phyloP scores from a whole-genome alignment of 78 protist species.

The slime mould (Dictyostelium discoideum) region DNA sequence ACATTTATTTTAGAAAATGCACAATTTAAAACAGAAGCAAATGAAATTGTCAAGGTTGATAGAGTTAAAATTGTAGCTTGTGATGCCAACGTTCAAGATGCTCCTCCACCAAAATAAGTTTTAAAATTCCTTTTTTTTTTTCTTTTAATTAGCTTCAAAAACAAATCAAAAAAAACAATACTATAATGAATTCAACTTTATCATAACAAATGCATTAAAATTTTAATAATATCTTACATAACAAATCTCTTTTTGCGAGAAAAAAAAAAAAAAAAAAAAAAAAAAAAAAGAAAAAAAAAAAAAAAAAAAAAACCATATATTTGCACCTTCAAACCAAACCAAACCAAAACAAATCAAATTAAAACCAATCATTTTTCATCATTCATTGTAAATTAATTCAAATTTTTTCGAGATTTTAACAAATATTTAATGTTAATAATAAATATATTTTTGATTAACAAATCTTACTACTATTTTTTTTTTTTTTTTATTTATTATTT shows the following conservation, averaged over 20 bases:
- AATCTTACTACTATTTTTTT: no score
- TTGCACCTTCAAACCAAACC: not conserved
- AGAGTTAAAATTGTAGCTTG: slow-evolving; percentile 75
- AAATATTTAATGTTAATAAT: no score
- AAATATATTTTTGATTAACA: no score
- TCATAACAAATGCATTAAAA: no score
- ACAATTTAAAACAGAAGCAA: slow-evolving; percentile 26
- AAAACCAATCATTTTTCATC: not conserved
- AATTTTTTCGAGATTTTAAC: not conserved
- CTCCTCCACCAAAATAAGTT: not conserved
- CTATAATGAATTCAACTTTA: no score
- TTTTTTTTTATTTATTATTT: no score
- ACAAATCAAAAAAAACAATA: not conserved
- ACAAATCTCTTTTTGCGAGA: not conserved
- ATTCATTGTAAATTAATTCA: not conserved
- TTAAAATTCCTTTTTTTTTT: not conserved
- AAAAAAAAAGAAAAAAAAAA: not conserved
- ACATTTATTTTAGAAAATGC: slow-evolving; percentile 65
- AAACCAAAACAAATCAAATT: not conserved
- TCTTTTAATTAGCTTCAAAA: no score
- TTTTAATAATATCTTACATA: not conserved
- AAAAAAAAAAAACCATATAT: not conserved
- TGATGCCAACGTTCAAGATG: slow-evolving; percentile 45
- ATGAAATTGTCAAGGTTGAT: slow-evolving; percentile 32
- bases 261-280: not conserved